phyloP scores from a whole-genome alignment of 495 filamentous ascomycete species.

The Collariella sp. region DNA sequence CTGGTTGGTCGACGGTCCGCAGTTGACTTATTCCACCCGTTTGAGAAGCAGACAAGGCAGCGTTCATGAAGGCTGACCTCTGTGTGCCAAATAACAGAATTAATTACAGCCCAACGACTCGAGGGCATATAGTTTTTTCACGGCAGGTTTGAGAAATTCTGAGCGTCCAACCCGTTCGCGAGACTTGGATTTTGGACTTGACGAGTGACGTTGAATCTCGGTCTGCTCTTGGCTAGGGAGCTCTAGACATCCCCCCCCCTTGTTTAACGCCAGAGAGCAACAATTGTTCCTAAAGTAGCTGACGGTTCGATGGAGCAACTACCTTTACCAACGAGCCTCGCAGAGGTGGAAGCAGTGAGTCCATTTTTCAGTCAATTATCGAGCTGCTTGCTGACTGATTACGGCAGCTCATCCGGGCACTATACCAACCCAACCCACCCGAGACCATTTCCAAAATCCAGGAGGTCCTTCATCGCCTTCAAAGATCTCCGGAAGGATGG shows the following conservation, averaged over 20 bases:
- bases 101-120: no score
- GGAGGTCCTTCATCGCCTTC: conserved; percentile 64
- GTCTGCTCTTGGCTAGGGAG: no score
- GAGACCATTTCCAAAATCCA: conserved; percentile 59
- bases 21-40: no score
- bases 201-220: no score
- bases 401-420: conserved; percentile 48
- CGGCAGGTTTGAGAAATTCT: no score
- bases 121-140: no score
- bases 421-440: conserved; percentile 63
- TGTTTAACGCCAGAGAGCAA: neutral
- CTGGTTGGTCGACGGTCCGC: no score
- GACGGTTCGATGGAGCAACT: conserved; percentile 21
- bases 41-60: no score
- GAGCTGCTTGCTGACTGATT: neutral
- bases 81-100: no score
- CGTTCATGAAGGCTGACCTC: no score
- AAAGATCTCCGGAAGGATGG: conserved; percentile 76
- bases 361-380: neutral
- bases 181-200: no score
- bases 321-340: conserved; percentile 30
- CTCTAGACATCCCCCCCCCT: neutral
- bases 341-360: conserved; percentile 37
- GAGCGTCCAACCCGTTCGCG: no score
- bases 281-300: neutral